Percentiles rank a stretch among this genome's conserved stretches.
phyloP scores from a whole-genome alignment of 306 rosid species.

The Luffa acutangula region DNA sequence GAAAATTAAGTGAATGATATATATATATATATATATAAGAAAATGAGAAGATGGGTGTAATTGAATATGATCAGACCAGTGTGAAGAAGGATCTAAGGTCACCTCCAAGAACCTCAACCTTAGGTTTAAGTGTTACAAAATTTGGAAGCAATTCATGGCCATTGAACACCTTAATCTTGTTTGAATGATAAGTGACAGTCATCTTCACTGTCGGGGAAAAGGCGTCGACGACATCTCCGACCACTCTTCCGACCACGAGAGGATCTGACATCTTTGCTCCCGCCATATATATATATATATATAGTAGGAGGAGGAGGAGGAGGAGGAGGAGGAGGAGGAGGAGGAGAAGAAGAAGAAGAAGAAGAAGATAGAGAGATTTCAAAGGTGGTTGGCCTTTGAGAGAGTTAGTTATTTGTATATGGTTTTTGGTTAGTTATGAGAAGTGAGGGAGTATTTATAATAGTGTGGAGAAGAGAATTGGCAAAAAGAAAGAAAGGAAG shows the following conservation, averaged over 20 bases:
- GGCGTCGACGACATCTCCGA: conserved; percentile 74
- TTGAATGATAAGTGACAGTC: conserved; percentile 41
- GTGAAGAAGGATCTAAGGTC: conserved; percentile 86
- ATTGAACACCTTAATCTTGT: conserved; percentile 54
- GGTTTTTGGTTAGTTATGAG: background rate
- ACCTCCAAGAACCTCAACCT: conserved; percentile 77
- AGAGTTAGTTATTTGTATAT: background rate
- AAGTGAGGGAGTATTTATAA: conserved; percentile 1
- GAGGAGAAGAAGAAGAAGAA: background rate
- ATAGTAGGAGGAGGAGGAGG: too few relatives aligned
- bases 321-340: too few relatives aligned
- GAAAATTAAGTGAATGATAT: background rate
- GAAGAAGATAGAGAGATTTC: background rate
- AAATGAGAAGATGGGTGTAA: background rate
- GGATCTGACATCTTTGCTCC: conserved; percentile 42
- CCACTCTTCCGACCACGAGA: conserved; percentile 61
- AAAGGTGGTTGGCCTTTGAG: background rate
- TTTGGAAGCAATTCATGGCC: conserved; percentile 78
- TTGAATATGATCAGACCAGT: conserved; percentile 30
- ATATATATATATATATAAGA: background rate
- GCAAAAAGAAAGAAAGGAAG: background rate
- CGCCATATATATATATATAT: background rate
- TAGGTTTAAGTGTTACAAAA: conserved; percentile 45
- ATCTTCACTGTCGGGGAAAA: conserved; percentile 41
- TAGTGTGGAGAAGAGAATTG: background rate